phyloP scores from a whole-genome alignment of 139 green algal genomes.

The Tetradesmus lagerheimii region DNA sequence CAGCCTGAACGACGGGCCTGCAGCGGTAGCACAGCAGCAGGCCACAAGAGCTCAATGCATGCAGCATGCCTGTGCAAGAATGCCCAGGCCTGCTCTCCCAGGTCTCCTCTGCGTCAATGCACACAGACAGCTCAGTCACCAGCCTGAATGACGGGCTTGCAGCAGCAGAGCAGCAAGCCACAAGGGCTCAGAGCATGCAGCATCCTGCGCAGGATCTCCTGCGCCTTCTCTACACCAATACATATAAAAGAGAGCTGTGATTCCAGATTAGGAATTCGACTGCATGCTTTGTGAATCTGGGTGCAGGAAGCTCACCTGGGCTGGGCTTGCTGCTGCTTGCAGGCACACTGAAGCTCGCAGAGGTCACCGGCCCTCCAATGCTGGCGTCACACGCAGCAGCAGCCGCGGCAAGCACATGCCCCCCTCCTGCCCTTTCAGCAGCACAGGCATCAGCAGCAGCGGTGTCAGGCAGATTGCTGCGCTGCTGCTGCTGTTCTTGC shows the following conservation, averaged over 20 bases:
- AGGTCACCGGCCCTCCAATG: background rate
- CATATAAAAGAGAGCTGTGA: no score
- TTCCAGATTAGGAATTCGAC: no score
- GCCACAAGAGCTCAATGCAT: no score
- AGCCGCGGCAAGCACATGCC: background rate
- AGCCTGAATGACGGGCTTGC: background rate
- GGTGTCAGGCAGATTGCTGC: background rate
- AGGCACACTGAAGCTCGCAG: background rate
- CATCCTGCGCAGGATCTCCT: no score
- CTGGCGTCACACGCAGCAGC: background rate
- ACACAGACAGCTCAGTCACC: conserved; percentile 14
- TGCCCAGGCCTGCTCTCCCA: no score
- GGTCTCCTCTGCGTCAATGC: conserved; percentile 27
- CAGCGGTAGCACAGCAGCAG: no score
- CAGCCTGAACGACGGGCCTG: background rate
- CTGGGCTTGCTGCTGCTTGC: background rate
- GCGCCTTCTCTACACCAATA: no score
- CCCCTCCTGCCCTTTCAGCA: background rate
- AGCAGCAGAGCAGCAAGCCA: no score
- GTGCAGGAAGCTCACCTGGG: background rate
- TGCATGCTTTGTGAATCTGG: no score
- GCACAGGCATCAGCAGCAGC: background rate
- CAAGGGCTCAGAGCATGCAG: no score
- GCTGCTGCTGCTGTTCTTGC: conserved; percentile 18
- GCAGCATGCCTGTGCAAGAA: no score